Conservation (phyloP, 768 basidiomycete genomes). For the Serendipita vermifera region DNA sequence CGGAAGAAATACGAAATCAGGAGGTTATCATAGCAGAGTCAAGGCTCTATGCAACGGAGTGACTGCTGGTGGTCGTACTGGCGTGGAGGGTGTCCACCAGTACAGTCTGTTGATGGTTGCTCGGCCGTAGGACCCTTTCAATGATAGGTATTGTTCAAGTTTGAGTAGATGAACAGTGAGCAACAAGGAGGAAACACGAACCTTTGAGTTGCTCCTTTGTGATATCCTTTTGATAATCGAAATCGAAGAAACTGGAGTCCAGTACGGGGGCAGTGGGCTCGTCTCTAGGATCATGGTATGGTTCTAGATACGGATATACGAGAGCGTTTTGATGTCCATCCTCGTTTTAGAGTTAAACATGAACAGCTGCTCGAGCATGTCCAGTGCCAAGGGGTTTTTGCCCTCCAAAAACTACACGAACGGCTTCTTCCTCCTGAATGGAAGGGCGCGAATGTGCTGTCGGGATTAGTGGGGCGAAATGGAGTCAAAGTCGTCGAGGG, state of each 20-base stretch:
- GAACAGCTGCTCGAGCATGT: constrained; percentile 65
- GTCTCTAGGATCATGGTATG: constrained; percentile 81
- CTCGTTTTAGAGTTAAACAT: constrained; percentile 80
- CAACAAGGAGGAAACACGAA: constrained; percentile 20
- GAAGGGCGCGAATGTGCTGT: constrained; percentile 80
- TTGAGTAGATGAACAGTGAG: neutral
- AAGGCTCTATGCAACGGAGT: neutral
- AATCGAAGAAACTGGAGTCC: constrained; percentile 70
- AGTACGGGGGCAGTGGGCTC: constrained; percentile 68
- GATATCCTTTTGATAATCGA: constrained; percentile 35
- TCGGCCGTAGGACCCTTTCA: neutral
- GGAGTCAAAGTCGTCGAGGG: constrained; percentile 89
- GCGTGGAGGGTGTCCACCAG: neutral
- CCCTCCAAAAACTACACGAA: constrained; percentile 60
- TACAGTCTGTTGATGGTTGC: neutral
- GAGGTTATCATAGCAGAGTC: neutral
- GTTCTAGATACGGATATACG: constrained; percentile 80
- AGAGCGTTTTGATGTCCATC: constrained; percentile 76
- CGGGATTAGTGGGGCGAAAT: constrained; percentile 69
- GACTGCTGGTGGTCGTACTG: neutral
- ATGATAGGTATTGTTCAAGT: neutral
- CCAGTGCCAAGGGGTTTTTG: constrained; percentile 48
- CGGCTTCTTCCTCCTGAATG: constrained; percentile 68
- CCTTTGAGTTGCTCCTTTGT: constrained; percentile 58
- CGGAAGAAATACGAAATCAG: neutral